phyloP scores from a whole-genome alignment of 1,139 yeast genomes.

The Blastobotrys elegans region DNA sequence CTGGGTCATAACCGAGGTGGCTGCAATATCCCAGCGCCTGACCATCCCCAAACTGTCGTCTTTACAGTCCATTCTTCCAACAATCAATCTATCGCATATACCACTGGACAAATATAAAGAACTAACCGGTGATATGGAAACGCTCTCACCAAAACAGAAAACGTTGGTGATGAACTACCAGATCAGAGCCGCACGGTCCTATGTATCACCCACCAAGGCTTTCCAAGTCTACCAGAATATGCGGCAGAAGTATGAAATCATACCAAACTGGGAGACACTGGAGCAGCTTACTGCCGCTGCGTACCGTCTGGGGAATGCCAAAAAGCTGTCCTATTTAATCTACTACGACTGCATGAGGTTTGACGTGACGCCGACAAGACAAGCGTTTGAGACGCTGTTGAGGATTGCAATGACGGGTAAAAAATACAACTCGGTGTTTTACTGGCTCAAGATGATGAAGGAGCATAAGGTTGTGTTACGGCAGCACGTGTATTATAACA shows the following conservation, averaged over 20 bases:
- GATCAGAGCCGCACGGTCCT: neutral
- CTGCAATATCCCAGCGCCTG: neutral
- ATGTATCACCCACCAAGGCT: neutral
- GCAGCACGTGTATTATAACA: constrained; percentile 20
- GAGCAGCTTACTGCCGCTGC: constrained; percentile 28
- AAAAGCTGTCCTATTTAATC: constrained; percentile 27
- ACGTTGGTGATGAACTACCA: constrained; percentile 5
- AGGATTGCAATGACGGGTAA: constrained; percentile 28
- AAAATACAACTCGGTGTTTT: constrained; percentile 20
- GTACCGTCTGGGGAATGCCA: constrained; percentile 29
- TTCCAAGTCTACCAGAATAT: constrained; percentile 21
- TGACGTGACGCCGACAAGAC: constrained; percentile 19
- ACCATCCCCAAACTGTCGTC: neutral
- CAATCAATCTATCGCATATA: neutral
- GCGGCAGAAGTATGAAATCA: constrained; percentile 12
- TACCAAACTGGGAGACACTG: constrained; percentile 28
- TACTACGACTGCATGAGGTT: constrained; percentile 23
- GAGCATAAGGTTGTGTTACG: constrained; percentile 18
- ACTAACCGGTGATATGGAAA: neutral
- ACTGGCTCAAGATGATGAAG: constrained; percentile 27
- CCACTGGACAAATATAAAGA: neutral
- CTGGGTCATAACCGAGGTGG: neutral
- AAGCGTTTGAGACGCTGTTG: constrained; percentile 27
- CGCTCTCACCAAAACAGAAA: neutral
- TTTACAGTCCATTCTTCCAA: neutral